Base-by-base conservation (phyloP, 139 green algal genomes). In the Trebouxia sp. region DNA sequence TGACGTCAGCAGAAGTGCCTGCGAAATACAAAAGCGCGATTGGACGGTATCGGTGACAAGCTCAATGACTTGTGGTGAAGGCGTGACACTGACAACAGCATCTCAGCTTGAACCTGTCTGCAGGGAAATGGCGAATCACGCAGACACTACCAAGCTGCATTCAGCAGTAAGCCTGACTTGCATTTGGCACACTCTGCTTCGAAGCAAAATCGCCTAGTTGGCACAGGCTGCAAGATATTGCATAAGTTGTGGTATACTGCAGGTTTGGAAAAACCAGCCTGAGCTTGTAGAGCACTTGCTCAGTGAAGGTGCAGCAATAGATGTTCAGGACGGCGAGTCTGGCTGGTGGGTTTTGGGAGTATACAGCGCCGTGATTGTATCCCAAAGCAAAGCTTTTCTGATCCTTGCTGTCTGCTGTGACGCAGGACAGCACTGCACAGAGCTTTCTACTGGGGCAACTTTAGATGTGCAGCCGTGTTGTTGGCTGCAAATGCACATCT, bases 381-480 rank as follows among this genome's bases (percentile, higher is more conserved):
- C 9, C 3, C 32, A 67, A 41, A 30, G 15, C 39, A 30, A 51
- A 5, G 47, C 28, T 38, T 35, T 24, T 11, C 37, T 32, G 6
- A 32, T 37, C 30, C 41, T 26, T 35, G 15, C 9, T 30, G 1
- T 17, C 12, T 38, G 28, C 30, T 22, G 3, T 14, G 58, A 14
- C 67, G 69, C 85, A 88, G 94, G 93, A 94, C 90, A 1, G 22
- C 86, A 8, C 83, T 99, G 42, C 96, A 99, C 86, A 86, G 88
- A 22, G 92, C 95, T 1, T 87, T 98, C 32, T 95, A 99, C 87
- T 92, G 88, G 15, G 96, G 96, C 22, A 89, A 97, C 85, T 53
- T 97, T 24, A 53, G 77, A 12, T 76, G 83, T 12, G 92, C 92
- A 5, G 88, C 85, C 0, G 32, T 82, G n/a, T 88, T 98, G 58